A percentile compares a stretch with the other conserved stretches of the same genome.
These are phyloP conservation scores for Bisporella sp. DNA, from an alignment of 2,329 filamentous ascomycete species.

Conservation along the genomic window DNA sequence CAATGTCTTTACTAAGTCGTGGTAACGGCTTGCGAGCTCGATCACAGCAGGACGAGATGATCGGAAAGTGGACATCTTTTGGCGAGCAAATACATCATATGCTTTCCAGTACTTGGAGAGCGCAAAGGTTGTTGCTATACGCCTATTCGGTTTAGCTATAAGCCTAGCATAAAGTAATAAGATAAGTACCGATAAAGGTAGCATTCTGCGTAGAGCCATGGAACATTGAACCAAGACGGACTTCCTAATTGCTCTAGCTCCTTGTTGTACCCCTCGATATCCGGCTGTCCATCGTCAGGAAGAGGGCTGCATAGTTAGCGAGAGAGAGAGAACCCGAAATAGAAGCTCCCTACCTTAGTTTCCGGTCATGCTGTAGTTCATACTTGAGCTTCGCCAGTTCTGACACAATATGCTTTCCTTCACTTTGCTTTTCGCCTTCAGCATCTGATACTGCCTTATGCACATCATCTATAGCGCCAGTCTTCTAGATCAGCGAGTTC, in stretches of 20 bases:
- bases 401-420: conserved; percentile 82
- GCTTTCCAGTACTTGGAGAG: conserved; percentile 75
- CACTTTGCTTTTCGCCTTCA: conserved; percentile 58
- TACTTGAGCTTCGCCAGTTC: conserved; percentile 82
- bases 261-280: conserved; percentile 77
- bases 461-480: conserved; percentile 89
- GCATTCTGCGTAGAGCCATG: conserved; percentile 91
- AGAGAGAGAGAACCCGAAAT: conserved; percentile 16
- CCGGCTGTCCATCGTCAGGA: conserved; percentile 25
- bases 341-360: conserved; percentile 54
- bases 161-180: background rate
- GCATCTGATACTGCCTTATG: conserved; percentile 60
- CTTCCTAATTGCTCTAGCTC: conserved; percentile 70
- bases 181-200: conserved; percentile 67
- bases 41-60: conserved; percentile 82
- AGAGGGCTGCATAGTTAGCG: conserved; percentile 51
- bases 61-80: conserved; percentile 88
- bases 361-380: conserved; percentile 83
- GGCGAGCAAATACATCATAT: conserved; percentile 84
- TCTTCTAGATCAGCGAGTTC: conserved; percentile 44
- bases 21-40: conserved; percentile 74
- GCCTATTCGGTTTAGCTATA: conserved; percentile 41
- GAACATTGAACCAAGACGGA: conserved; percentile 73
- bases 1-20: conserved; percentile 63
- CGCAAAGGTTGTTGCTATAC: conserved; percentile 72